A percentile compares a stretch with the other conserved stretches of the same genome.
Evolutionary conservation across 345 rosid genomes (phyloP).

Genomic region (Eucalyptus camaldulensis): DNA sequence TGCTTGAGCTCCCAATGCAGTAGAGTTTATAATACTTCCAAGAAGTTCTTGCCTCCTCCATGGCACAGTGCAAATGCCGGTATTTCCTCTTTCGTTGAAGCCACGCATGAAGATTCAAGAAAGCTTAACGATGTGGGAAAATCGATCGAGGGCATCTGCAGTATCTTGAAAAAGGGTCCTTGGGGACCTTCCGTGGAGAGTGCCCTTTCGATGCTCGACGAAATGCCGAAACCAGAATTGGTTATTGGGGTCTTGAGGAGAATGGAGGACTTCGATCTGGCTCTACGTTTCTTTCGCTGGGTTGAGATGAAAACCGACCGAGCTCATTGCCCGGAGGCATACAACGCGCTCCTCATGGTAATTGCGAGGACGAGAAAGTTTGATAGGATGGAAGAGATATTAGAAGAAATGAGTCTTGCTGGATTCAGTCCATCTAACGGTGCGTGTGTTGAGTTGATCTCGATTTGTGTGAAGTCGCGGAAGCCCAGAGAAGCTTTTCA

Average conservation of each 20-base stretch:
- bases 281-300: conserved; percentile 71
- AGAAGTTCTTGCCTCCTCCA: conserved; percentile 14
- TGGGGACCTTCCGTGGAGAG: conserved; percentile 71
- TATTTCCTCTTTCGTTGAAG: conserved; percentile 5
- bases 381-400: conserved; percentile 47
- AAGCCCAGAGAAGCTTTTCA: conserved; percentile 73
- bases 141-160: conserved; percentile 34
- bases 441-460: conserved; percentile 46
- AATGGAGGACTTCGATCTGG: conserved; percentile 50
- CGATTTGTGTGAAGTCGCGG: conserved; percentile 39
- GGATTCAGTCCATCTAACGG: conserved; percentile 64
- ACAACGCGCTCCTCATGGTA: conserved; percentile 63
- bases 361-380: conserved; percentile 52
- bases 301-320: conserved; percentile 48
- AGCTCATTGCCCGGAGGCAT: conserved; percentile 60
- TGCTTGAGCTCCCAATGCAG: background rate
- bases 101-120: conserved; percentile 15
- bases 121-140: conserved; percentile 15
- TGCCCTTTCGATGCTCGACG: conserved; percentile 34
- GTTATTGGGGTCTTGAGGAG: conserved; percentile 66
- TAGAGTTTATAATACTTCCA: background rate
- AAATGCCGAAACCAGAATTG: conserved; percentile 40
- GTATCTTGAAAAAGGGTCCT: conserved; percentile 41
- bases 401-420: conserved; percentile 84
- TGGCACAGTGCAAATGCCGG: background rate